Evolutionary conservation across 169 alveolate genomes (phyloP).

Genomic region (Babesia gibsoni): DNA sequence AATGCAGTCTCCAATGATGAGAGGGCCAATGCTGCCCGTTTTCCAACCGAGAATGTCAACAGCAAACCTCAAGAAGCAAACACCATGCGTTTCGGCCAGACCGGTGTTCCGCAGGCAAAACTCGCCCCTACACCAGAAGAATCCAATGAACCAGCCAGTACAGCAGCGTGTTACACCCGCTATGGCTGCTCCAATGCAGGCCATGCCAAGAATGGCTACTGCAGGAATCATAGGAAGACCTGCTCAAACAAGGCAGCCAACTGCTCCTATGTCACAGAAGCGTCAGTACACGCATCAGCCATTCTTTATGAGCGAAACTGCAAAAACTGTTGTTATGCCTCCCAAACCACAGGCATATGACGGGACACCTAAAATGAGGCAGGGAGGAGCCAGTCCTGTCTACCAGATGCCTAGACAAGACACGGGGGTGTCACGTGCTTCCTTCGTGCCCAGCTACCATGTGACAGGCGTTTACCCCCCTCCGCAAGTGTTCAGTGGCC

Average conservation of each 20-base stretch:
- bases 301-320: background rate
- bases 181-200: slow-evolving; percentile 7
- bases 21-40: background rate
- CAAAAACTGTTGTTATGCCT: slow-evolving; percentile 10
- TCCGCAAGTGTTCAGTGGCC: background rate
- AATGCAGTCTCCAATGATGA: background rate
- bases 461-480: slow-evolving; percentile 16
- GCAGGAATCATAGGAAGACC: background rate
- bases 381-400: background rate
- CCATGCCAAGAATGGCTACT: slow-evolving; percentile 20
- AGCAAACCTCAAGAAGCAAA: background rate
- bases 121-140: background rate
- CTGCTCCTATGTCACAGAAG: background rate
- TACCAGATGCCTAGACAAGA: slow-evolving; percentile 11
- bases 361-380: background rate
- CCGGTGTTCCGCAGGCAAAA: slow-evolving; percentile 25
- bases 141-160: background rate
- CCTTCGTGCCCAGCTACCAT: slow-evolving; percentile 3
- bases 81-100: background rate
- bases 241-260: background rate
- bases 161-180: slow-evolving; percentile 11
- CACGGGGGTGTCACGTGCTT: background rate
- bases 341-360: background rate
- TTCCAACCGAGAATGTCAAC: slow-evolving; percentile 15
- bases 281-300: background rate